These are phyloP conservation scores for Colletotrichum sp. DNA, from an alignment of 2,329 filamentous ascomycete species.

Conservation along the genomic window DNA sequence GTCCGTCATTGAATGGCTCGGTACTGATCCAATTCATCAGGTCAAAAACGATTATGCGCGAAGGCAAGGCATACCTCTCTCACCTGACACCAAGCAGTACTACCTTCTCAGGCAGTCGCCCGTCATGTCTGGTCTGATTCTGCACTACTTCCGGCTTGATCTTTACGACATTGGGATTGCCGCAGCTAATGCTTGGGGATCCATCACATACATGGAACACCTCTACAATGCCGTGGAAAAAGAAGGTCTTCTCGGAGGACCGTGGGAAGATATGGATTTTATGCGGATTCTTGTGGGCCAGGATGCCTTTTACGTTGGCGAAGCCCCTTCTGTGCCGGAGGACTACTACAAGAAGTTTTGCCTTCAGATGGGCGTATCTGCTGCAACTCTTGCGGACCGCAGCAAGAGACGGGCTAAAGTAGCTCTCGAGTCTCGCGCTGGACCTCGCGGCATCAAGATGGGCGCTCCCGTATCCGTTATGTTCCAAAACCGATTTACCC, in stretches of 20 bases:
- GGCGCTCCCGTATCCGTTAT: not conserved
- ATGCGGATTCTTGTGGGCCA: not conserved
- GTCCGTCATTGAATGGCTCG: not conserved
- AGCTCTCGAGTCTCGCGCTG: not conserved
- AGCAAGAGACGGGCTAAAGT: not conserved
- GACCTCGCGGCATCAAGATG: not conserved
- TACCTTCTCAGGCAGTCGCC: not conserved
- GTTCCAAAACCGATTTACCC: not conserved
- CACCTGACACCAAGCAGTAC: not conserved
- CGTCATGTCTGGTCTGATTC: not conserved
- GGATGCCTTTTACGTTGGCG: not conserved
- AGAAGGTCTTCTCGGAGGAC: not conserved
- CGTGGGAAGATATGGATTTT: not conserved
- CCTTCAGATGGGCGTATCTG: not conserved
- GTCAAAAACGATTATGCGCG: not conserved
- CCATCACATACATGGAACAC: not conserved
- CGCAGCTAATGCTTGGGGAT: not conserved
- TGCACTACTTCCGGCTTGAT: not conserved
- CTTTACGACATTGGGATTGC: not conserved
- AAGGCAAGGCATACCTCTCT: not conserved
- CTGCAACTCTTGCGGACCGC: not conserved
- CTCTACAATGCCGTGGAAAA: not conserved
- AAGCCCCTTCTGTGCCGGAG: accelerated
- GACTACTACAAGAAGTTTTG: not conserved
- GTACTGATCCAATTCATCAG: not conserved